Conservation (phyloP, 2,329 filamentous ascomycete species). For the Metarhizium sp. region DNA sequence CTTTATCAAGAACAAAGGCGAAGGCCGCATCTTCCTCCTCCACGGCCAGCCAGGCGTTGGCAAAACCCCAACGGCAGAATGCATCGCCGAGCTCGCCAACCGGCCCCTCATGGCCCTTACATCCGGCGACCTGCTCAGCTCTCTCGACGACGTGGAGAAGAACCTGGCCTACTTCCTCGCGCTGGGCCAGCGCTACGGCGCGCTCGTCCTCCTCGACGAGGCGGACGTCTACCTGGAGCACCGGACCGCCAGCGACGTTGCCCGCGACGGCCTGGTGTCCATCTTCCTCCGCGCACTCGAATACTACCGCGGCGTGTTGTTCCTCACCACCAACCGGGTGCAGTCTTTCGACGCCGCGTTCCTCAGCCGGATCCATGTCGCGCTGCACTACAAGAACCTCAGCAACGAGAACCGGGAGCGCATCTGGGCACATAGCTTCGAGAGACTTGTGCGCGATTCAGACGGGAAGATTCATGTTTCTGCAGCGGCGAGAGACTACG, state of each 20-base stretch:
- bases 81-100: conserved; percentile 39
- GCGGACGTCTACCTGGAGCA: conserved; percentile 51
- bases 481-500: conserved; percentile 29
- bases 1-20: conserved; percentile 40
- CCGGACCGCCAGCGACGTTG: conserved; percentile 33
- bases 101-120: conserved; percentile 43
- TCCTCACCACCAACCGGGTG: conserved; percentile 42
- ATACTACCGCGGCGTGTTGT: conserved; percentile 40
- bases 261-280: conserved; percentile 37
- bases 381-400: conserved; percentile 35
- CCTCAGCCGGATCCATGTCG: conserved; percentile 39
- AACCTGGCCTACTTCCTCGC: conserved; percentile 38
- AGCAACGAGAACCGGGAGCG: conserved; percentile 1
- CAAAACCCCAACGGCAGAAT: conserved; percentile 48
- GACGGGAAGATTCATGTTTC: conserved; percentile 26
- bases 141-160: conserved; percentile 27
- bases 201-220: conserved; percentile 48
- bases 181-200: conserved; percentile 39
- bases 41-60: conserved; percentile 46
- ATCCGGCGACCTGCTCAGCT: conserved; percentile 36
- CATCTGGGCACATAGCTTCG: neutral
- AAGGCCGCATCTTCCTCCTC: conserved; percentile 40
- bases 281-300: conserved; percentile 41
- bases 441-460: conserved; percentile 22
- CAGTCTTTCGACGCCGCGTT: conserved; percentile 38